A percentile compares a stretch with the other conserved stretches of the same genome.
Conservation (phyloP, 2,329 filamentous ascomycete genomes). For the Huntiella omanensis region DNA sequence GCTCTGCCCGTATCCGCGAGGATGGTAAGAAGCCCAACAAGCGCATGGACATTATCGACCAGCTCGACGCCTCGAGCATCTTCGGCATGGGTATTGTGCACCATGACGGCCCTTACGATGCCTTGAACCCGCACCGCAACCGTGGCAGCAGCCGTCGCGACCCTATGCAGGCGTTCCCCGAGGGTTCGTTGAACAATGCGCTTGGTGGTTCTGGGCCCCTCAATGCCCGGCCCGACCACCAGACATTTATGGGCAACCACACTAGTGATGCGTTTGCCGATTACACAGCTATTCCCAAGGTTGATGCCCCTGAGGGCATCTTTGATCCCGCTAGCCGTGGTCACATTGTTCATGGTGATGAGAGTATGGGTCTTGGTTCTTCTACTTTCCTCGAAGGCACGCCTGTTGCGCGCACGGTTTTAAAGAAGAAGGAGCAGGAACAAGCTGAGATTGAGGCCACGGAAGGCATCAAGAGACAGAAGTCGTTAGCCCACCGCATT, state of each 20-base stretch:
- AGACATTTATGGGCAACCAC: slow-evolving; percentile 64
- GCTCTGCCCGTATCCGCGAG: slow-evolving; percentile 21
- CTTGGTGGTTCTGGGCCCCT: slow-evolving; percentile 74
- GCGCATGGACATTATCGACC: slow-evolving; percentile 78
- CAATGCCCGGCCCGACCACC: slow-evolving; percentile 64
- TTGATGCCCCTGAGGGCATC: slow-evolving; percentile 18
- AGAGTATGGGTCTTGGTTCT: slow-evolving; percentile 70
- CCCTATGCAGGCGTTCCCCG: slow-evolving; percentile 92
- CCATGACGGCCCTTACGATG: slow-evolving; percentile 93
- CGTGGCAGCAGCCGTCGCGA: slow-evolving; percentile 63
- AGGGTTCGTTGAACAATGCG: slow-evolving; percentile 80
- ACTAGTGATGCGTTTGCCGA: slow-evolving; percentile 77
- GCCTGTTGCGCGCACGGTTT: slow-evolving; percentile 63
- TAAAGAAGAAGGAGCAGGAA: slow-evolving; percentile 56
- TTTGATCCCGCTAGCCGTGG: slow-evolving; percentile 52
- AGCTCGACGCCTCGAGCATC: slow-evolving; percentile 88
- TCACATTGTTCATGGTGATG: slow-evolving; percentile 64
- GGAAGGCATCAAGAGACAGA: slow-evolving; percentile 64
- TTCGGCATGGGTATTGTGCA: slow-evolving; percentile 91
- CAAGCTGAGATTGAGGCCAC: slow-evolving; percentile 35
- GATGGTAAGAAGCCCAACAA: slow-evolving; percentile 28
- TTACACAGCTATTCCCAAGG: slow-evolving; percentile 33
- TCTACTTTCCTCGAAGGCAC: slow-evolving; percentile 92
- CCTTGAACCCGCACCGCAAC: slow-evolving; percentile 87
- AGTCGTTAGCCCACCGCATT: slow-evolving; percentile 83